Evolutionary conservation across 495 filamentous ascomycete genomes (phyloP), one percentile per base, ranked within the genome.

Genomic region (Darksidea phi): DNA sequence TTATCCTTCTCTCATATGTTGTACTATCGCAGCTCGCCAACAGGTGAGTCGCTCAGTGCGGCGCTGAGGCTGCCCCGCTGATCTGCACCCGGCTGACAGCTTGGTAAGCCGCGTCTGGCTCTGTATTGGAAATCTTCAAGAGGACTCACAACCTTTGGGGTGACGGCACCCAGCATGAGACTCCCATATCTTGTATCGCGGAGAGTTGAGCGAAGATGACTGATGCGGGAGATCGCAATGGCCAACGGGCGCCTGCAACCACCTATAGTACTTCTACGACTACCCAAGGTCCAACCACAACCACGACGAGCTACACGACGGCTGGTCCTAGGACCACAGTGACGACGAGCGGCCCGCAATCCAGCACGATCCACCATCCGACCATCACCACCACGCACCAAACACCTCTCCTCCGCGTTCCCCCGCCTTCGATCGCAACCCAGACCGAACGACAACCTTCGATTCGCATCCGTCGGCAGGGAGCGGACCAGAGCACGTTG

Each of bases 371-470:
- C 13, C 17, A 18, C n/a, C 45, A 50, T 17, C 52, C 59, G 20
- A 56, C 42, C 7, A 25, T 63, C 8, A 63, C 59, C 10, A 57
- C 59, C 1, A 49, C 58, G 11, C 26, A 54, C 24, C 23, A 34
- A 13, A 24, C 10, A 5, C 59, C 51, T 1, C 2, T 12, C 5
- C 50, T 21, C 1, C 49, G 18, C 7, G 20, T 11, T 20, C 26
- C 26, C 6, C 2, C 32, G 15, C 6, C 59, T 12, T 42, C 59
- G 1, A 20, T 13, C 23, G 1, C 59, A 18, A 63, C 51, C 6
- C 59, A 63, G 32, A 42, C 59, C 7, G 43, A 57, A n/a, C 59
- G 59, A 11, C 59, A 51, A n/a, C 59, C 59, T 11, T 56, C 59
- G 51, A 52, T 63, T 36, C 59, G 59, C 8, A 48, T 63, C 1